These are phyloP conservation scores for Colletotrichum chrysophilum DNA, from an alignment of 2,329 filamentous ascomycete species.

Conservation along the genomic window DNA sequence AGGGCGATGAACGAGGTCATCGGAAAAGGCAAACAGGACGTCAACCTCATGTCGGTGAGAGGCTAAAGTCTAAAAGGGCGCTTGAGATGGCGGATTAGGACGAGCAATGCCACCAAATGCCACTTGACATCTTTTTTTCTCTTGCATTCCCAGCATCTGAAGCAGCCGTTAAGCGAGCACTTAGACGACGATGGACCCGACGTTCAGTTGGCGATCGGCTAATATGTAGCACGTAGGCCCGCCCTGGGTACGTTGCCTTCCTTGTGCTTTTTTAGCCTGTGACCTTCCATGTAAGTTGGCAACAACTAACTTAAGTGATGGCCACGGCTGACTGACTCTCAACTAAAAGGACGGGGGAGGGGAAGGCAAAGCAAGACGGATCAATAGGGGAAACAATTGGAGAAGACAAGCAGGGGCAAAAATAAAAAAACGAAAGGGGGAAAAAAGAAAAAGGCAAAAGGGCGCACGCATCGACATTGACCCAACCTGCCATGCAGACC, in stretches of 20 bases:
- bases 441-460: neutral
- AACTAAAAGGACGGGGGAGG: neutral
- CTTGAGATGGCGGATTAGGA: neutral
- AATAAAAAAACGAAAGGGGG: neutral
- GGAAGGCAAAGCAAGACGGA: neutral
- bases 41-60: neutral
- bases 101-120: neutral
- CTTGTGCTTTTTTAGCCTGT: neutral
- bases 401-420: neutral
- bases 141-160: neutral
- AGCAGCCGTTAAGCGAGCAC: neutral
- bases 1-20: neutral
- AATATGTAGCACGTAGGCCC: neutral
- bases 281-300: neutral
- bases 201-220: neutral
- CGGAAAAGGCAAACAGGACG: conserved; percentile 18
- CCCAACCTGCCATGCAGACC: neutral
- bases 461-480: neutral
- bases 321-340: neutral
- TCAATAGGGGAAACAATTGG: neutral
- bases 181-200: neutral
- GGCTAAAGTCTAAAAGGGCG: neutral
- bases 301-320: neutral
- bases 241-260: neutral
- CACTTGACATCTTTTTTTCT: neutral